These are phyloP conservation scores for Mortierella sp. DNA, from an alignment of 371 early-diverging fungal species.

Conservation along the genomic window DNA sequence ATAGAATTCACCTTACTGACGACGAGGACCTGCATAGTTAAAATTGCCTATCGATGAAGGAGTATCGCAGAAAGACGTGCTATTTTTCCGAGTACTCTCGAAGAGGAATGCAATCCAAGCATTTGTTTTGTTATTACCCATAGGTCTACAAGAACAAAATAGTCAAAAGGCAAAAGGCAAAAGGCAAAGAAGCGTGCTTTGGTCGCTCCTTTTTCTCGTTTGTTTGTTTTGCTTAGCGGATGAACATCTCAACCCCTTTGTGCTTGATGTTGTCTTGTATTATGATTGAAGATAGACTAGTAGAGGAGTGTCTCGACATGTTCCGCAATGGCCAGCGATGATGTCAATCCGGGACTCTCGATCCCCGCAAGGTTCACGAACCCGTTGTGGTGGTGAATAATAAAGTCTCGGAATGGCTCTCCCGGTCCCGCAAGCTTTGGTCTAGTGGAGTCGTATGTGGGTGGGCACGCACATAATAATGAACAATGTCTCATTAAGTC, in stretches of 20 bases:
- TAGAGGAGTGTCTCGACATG: slow-evolving; percentile 68
- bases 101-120: background rate
- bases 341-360: slow-evolving; percentile 93
- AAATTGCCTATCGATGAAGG: background rate
- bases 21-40: background rate
- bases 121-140: background rate
- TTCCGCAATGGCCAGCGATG: slow-evolving; percentile 88
- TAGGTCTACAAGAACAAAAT: background rate
- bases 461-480: background rate
- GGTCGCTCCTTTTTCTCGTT: no score
- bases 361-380: slow-evolving; percentile 88
- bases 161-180: no score
- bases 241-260: background rate
- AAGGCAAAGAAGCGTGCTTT: background rate
- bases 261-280: background rate
- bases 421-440: slow-evolving; percentile 87
- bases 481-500: background rate
- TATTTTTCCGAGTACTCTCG: background rate
- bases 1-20: background rate
- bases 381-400: slow-evolving; percentile 76
- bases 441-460: slow-evolving; percentile 57
- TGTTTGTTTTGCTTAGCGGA: background rate
- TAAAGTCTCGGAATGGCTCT: slow-evolving; percentile 84
- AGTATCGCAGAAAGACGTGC: background rate
- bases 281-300: background rate